Conservation (phyloP, 768 basidiomycete genomes). For the Candolleomyces eurysporus region DNA sequence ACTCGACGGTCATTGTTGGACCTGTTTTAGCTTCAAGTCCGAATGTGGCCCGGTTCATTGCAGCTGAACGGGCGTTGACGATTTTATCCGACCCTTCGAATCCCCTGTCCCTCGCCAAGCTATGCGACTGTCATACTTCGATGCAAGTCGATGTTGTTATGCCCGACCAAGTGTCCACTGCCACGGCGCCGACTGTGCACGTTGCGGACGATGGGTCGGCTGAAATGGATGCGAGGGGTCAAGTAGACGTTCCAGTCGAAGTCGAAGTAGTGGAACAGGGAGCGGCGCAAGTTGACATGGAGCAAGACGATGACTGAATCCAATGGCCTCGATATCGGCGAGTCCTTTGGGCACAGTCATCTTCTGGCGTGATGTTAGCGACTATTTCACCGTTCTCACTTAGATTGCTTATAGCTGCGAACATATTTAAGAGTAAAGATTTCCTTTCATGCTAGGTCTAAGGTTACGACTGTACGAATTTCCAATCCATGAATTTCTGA, state of each 20-base stretch:
- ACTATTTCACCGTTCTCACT: background rate
- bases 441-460: too few species aligned
- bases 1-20: constrained; percentile 53
- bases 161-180: background rate
- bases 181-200: background rate
- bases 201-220: constrained; percentile 10
- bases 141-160: constrained; percentile 8
- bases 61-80: constrained; percentile 59
- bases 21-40: constrained; percentile 59
- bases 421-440: too few species aligned
- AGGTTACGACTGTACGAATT: too few species aligned
- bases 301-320: constrained; percentile 22
- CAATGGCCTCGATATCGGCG: constrained; percentile 19
- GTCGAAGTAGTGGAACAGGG: background rate
- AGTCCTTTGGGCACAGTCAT: constrained; percentile 24
- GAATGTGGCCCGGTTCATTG: constrained; percentile 65
- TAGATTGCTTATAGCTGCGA: too few species aligned
- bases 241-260: background rate
- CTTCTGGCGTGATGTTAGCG: background rate
- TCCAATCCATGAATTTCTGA: too few species aligned
- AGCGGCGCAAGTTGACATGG: background rate
- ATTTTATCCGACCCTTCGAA: constrained; percentile 47
- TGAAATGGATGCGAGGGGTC: constrained; percentile 1
- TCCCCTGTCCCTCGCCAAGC: constrained; percentile 38
- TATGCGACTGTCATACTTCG: constrained; percentile 35